phyloP scores from a whole-genome alignment of 176 grass and related monocot species.

The Pontederia crassipes region DNA sequence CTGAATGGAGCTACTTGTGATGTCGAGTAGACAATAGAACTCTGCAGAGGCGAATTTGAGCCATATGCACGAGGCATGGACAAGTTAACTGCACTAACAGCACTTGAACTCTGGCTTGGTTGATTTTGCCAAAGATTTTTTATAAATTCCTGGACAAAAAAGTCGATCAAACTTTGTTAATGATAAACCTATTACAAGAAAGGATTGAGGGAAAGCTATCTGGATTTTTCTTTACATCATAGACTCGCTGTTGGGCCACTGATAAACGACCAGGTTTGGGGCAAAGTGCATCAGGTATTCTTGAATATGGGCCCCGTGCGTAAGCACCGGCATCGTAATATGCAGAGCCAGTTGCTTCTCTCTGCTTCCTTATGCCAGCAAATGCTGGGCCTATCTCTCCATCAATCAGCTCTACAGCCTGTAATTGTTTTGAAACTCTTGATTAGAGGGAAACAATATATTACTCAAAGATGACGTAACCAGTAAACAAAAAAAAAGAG shows the following conservation, averaged over 20 bases:
- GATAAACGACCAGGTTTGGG: conserved; percentile 71
- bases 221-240: conserved; percentile 53
- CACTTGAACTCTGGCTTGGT: conserved; percentile 52
- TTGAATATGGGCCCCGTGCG: conserved; percentile 58
- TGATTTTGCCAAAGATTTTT: conserved; percentile 82
- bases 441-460: too few relatives aligned
- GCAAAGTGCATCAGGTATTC: conserved; percentile 61
- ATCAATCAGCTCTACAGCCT: conserved; percentile 94
- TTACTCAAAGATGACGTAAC: too few relatives aligned
- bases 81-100: conserved; percentile 27
- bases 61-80: conserved; percentile 45
- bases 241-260: conserved; percentile 52
- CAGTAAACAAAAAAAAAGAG: too few relatives aligned
- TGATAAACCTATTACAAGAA: too few relatives aligned
- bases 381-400: conserved; percentile 62
- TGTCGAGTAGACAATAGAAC: conserved; percentile 30
- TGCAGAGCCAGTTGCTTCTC: conserved; percentile 58
- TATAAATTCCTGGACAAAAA: conserved; percentile 62
- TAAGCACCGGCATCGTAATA: conserved; percentile 78
- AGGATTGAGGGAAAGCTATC: too few relatives aligned
- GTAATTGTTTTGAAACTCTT: not conserved
- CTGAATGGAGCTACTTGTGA: conserved; percentile 38
- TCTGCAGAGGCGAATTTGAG: conserved; percentile 42
- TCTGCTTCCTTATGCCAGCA: conserved; percentile 67
- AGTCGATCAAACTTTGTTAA: conserved; percentile 12